Evolutionary conservation across 257 asterid species (phyloP), one percentile per base, ranked within the genome.

Genomic region (Scutellaria minor): DNA sequence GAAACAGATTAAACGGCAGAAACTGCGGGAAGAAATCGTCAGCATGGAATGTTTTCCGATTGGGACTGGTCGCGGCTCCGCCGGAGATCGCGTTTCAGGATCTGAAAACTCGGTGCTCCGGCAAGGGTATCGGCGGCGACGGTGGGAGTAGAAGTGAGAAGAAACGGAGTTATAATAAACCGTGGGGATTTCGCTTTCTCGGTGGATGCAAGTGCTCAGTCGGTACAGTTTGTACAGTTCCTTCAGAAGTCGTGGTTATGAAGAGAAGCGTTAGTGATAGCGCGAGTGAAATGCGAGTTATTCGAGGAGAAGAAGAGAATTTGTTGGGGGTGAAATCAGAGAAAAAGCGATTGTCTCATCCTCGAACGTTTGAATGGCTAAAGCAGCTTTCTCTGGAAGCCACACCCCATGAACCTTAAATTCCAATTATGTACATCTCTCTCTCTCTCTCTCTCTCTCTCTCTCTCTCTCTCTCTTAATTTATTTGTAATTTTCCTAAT

Each of bases 301-400:
- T 31, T 31, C 5, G 4, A 31, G 56, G 1, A 4, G 71, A 66
- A 2, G 80, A 80, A 12, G 79, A 70, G 50, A 68, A 65, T 52
- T 20, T 65, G 39, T 37, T 6, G 40, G 57, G 31, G n/a, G 46
- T 13, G 64, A 66, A 60, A 72, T 64, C 69, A 71, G 56, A 74
- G 12, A 72, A 78, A 77, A 89, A 82, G 56, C 85, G 83, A 22
- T 5, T 64, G 84, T 87, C 93, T 12, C 83, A 85, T 68, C 78
- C 59, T 76, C 86, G 95, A 42, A 90, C 96, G 70, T 87, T 82
- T 77, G 92, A 89, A 79, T 89, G 96, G 94, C 35, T 89, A 67
- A 87, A 76, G 79, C 90, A 87, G 74, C 93, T 89, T 74, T 87
- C 93, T 0, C 72, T 87, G 8, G 89, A 85, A 65, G 74, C 77